Evolutionary conservation across 169 alveolate species (phyloP).

Genomic region (Plasmodium billcollinsi): DNA sequence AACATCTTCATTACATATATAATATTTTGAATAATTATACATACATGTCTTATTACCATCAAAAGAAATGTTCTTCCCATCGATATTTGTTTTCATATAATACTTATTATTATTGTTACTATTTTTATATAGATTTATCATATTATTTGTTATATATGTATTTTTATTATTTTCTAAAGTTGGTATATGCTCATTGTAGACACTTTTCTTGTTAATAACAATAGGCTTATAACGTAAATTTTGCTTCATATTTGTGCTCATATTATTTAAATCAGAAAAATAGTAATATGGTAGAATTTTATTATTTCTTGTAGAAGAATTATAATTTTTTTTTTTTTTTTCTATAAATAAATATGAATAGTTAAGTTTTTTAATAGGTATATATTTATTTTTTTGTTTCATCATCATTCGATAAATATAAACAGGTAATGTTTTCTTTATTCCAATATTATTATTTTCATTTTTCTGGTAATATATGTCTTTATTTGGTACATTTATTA

Average conservation of each 20-base stretch:
- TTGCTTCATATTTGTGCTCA: neutral
- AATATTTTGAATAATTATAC: no score
- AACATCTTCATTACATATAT: no score
- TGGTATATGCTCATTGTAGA: neutral
- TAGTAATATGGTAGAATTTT: conserved; percentile 1
- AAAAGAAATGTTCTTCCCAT: no score
- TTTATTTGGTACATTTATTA: neutral
- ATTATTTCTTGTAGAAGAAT: neutral
- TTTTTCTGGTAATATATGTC: neutral
- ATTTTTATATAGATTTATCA: no score
- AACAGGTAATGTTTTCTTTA: neutral
- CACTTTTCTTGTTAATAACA: neutral
- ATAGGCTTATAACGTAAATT: neutral
- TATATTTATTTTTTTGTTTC: conserved; percentile 5
- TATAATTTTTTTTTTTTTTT: neutral
- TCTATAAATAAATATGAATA: neutral
- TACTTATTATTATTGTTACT: no score
- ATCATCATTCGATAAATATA: neutral
- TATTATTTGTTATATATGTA: no score
- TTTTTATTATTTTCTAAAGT: no score
- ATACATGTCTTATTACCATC: no score
- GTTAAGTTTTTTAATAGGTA: conserved; percentile 1
- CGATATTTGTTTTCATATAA: no score
- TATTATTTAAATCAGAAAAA: neutral
- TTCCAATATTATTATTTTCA: neutral